phyloP scores from a whole-genome alignment of 805 yeast genomes.

The Osmozyma mogii region DNA sequence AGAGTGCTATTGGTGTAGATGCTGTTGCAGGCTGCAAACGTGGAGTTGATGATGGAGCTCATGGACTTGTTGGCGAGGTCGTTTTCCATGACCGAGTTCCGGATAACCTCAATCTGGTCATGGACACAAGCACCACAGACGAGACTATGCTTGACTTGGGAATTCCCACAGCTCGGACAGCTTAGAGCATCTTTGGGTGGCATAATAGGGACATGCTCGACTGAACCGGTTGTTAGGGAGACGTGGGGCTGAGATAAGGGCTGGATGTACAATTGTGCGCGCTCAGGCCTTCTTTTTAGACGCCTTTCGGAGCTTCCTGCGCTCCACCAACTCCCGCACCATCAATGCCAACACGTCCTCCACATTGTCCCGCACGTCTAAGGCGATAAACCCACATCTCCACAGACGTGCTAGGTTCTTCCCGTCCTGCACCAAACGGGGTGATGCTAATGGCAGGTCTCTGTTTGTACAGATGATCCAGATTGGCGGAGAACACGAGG shows the following conservation, averaged over 20 bases:
- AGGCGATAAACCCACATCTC: conserved; percentile 57
- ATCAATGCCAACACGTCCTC: conserved; percentile 52
- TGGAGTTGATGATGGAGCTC: conserved; percentile 18
- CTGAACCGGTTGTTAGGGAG: no score
- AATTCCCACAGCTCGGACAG: no score
- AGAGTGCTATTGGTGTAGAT: no score
- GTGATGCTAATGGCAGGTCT: conserved; percentile 50
- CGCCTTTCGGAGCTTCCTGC: conserved; percentile 17
- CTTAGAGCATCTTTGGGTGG: no score
- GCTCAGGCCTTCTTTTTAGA: no score
- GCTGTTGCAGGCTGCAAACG: conserved; percentile 18
- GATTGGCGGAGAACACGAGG: conserved; percentile 51
- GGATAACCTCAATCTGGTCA: conserved; percentile 13
- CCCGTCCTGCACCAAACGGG: conserved; percentile 52
- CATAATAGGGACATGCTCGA: no score
- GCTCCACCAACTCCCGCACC: conserved; percentile 53
- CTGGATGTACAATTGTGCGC: no score
- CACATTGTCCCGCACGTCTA: conserved; percentile 48
- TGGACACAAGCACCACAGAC: conserved; percentile 17
- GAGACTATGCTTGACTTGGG: conserved; percentile 11
- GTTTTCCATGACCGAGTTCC: conserved; percentile 19
- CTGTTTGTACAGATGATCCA: conserved; percentile 60
- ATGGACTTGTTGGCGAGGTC: conserved; percentile 16
- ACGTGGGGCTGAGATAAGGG: no score
- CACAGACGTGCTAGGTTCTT: conserved; percentile 47